phyloP scores from a whole-genome alignment of 2,329 filamentous ascomycete genomes.

The Rhynchosporium graminicola region DNA sequence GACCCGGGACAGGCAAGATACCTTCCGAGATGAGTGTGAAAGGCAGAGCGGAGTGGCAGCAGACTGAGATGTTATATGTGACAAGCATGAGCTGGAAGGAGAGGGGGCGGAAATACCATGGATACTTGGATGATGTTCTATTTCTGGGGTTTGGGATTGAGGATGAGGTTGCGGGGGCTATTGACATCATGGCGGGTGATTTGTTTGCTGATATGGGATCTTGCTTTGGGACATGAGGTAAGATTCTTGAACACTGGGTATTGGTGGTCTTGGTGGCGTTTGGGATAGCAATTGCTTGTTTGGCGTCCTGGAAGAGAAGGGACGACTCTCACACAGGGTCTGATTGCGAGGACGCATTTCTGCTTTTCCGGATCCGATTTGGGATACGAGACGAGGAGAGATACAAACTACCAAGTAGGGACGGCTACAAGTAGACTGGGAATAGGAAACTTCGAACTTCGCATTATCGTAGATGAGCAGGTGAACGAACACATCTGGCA shows the following conservation, averaged over 20 bases:
- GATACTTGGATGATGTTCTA: constrained; percentile 56
- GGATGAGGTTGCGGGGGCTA: constrained; percentile 49
- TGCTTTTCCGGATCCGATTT: background rate
- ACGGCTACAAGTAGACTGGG: too few relatives aligned
- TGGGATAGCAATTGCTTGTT: background rate
- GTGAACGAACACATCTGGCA: too few relatives aligned
- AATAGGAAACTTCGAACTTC: too few relatives aligned
- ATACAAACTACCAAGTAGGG: too few relatives aligned
- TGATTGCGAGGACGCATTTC: background rate
- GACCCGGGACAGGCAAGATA: constrained; percentile 16
- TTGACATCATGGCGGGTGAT: constrained; percentile 54
- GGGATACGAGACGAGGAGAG: background rate
- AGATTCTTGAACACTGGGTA: background rate
- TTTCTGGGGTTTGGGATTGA: constrained; percentile 59
- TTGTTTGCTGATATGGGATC: constrained; percentile 47
- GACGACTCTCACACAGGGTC: background rate
- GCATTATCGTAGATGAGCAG: too few relatives aligned
- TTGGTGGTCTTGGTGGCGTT: background rate
- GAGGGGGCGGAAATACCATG: constrained; percentile 51
- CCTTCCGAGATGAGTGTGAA: background rate
- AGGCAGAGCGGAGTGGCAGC: constrained; percentile 29
- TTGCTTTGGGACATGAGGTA: constrained; percentile 32
- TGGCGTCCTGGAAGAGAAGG: background rate
- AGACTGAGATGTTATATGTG: constrained; percentile 58
- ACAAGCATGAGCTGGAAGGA: constrained; percentile 58